Percentiles rank a stretch among this genome's conserved stretches.
Evolutionary conservation across 352 stramenopile genomes (phyloP).

Genomic region (Phytopythium cucurbitacearum): DNA sequence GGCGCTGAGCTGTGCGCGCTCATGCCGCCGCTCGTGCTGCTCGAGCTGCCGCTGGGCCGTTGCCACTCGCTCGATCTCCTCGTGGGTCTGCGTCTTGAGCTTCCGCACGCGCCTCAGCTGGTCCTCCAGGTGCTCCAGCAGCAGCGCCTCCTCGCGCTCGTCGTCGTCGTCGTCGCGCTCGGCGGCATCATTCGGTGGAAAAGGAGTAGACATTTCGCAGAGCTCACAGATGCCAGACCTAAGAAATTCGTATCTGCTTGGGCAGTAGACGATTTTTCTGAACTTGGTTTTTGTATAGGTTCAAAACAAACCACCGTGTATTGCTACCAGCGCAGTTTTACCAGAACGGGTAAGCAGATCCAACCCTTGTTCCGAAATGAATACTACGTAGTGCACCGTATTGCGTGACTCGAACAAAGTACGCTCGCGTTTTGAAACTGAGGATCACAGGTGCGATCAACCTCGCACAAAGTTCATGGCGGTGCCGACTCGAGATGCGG

Average conservation of each 20-base stretch:
- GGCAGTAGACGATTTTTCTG: no score
- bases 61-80: slow-evolving; percentile 31
- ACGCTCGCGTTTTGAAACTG: background rate
- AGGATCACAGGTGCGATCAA: background rate
- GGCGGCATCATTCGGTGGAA: background rate
- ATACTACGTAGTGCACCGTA: no score
- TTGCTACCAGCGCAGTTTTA: no score
- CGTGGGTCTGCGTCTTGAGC: slow-evolving; percentile 33
- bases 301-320: no score
- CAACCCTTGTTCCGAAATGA: no score
- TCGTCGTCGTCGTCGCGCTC: slow-evolving; percentile 12
- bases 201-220: background rate
- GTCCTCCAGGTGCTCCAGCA: slow-evolving; percentile 34
- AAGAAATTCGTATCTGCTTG: no score
- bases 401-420: background rate
- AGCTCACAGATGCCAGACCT: no score
- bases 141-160: slow-evolving; percentile 32
- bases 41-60: slow-evolving; percentile 39
- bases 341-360: no score
- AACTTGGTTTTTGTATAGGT: no score
- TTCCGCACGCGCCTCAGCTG: slow-evolving; percentile 45
- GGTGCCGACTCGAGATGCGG: background rate
- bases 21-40: slow-evolving; percentile 30
- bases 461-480: background rate
- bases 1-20: slow-evolving; percentile 21